Percentiles rank a stretch among this genome's conserved stretches.
Evolutionary conservation across 352 stramenopile species (phyloP).

Genomic region (Paralagenidium karlingii): DNA sequence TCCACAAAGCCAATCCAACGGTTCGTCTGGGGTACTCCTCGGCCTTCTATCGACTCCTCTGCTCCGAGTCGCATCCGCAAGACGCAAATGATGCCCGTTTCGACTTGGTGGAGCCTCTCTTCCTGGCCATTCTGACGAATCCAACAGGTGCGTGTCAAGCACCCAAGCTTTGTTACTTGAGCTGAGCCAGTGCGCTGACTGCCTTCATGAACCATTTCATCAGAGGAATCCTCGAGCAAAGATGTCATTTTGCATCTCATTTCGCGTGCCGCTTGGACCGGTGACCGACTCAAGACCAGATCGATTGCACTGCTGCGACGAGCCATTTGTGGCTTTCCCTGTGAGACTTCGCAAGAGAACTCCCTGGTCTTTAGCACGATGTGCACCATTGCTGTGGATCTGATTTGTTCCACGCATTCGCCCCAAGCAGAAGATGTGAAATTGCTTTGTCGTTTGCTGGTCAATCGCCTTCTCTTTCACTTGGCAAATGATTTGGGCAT

Average conservation of each 20-base stretch:
- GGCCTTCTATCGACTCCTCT: constrained; percentile 4
- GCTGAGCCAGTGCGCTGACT: background rate
- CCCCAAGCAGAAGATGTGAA: constrained; percentile 8
- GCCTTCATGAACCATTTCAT: background rate
- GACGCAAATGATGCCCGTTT: background rate
- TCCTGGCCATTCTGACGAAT: constrained; percentile 20
- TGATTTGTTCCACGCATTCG: too few relatives aligned
- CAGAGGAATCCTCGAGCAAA: constrained; percentile 11
- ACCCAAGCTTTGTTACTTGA: too few relatives aligned
- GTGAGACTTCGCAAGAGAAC: too few relatives aligned
- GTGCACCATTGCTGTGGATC: too few relatives aligned
- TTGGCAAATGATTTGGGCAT: constrained; percentile 15
- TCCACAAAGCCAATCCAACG: constrained; percentile 23
- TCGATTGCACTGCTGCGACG: constrained; percentile 1
- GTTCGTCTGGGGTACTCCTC: constrained; percentile 14
- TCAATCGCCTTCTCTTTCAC: constrained; percentile 11
- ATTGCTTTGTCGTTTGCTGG: constrained; percentile 9
- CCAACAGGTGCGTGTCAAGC: constrained; percentile 6
- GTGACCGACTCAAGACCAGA: background rate
- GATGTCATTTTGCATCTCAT: background rate
- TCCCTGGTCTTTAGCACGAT: too few relatives aligned
- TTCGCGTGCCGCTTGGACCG: background rate
- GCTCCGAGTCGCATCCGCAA: constrained; percentile 2
- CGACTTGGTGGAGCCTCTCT: constrained; percentile 13
- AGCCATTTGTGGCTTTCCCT: too few relatives aligned